These are phyloP conservation scores for Pisolithus microcarpus DNA, from an alignment of 768 basidiomycete genomes.

Conservation along the genomic window DNA sequence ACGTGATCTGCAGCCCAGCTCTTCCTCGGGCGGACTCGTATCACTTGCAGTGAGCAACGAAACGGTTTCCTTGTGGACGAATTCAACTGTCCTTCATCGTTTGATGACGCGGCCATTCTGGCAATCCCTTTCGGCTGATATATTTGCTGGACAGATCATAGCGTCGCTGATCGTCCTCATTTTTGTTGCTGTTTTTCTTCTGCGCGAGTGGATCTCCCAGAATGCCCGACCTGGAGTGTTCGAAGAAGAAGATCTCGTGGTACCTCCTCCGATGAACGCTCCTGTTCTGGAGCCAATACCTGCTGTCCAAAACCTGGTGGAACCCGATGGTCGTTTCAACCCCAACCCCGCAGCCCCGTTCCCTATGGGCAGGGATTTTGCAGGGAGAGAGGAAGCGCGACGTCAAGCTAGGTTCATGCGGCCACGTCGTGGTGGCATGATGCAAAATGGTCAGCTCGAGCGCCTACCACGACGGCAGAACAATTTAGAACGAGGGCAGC, in stretches of 20 bases:
- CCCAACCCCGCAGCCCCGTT: neutral
- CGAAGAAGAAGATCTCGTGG: slow-evolving; percentile 54
- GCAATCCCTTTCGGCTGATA: slow-evolving; percentile 66
- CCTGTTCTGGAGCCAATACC: slow-evolving; percentile 14
- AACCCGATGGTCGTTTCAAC: slow-evolving; percentile 16
- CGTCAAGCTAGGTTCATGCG: slow-evolving; percentile 21
- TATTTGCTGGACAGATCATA: slow-evolving; percentile 92
- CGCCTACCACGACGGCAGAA: slow-evolving; percentile 10
- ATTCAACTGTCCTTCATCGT: slow-evolving; percentile 19
- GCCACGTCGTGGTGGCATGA: slow-evolving; percentile 16
- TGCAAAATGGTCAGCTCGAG: slow-evolving; percentile 17
- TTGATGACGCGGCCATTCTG: slow-evolving; percentile 38
- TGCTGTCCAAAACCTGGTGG: slow-evolving; percentile 10
- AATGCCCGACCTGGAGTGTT: slow-evolving; percentile 84
- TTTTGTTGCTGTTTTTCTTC: slow-evolving; percentile 82
- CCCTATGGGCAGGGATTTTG: slow-evolving; percentile 7
- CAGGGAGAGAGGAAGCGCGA: slow-evolving; percentile 17
- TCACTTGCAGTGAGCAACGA: slow-evolving; percentile 14
- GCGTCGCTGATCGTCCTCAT: slow-evolving; percentile 82
- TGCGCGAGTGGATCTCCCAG: slow-evolving; percentile 94
- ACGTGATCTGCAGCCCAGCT: slow-evolving; percentile 43
- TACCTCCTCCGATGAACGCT: slow-evolving; percentile 18
- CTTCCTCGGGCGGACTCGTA: slow-evolving; percentile 17
- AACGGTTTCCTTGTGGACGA: slow-evolving; percentile 13
- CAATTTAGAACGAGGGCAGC: slow-evolving; percentile 10